Conservation (phyloP, 495 filamentous ascomycete species). For the Aspergillus cristatus region DNA sequence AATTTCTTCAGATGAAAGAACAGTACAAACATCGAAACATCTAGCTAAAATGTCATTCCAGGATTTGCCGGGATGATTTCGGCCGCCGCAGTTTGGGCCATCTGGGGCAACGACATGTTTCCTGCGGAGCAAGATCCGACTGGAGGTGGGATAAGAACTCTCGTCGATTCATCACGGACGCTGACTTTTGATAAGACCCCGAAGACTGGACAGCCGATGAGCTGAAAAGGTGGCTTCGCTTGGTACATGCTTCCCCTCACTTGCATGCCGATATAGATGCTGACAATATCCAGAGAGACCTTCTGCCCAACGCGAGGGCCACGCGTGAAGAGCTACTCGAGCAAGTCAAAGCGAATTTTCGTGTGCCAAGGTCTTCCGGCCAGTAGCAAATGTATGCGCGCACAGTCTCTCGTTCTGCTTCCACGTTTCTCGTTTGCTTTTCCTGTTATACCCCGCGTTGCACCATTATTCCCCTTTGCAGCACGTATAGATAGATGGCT, state of each 20-base stretch:
- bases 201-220: conserved; percentile 65
- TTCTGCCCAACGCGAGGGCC: conserved; percentile 56
- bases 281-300: conserved; percentile 49
- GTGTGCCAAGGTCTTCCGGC: conserved; percentile 17
- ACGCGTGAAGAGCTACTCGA: conserved; percentile 71
- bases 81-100: conserved; percentile 72
- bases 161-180: neutral
- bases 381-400: neutral
- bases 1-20: neutral
- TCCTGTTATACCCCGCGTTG: neutral
- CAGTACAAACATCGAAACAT: conserved; percentile 1
- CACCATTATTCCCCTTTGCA: neutral
- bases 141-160: conserved; percentile 46
- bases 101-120: conserved; percentile 77
- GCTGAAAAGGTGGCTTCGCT: conserved; percentile 62
- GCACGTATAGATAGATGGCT: too few relatives aligned
- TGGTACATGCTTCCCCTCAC: conserved; percentile 42
- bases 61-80: conserved; percentile 75
- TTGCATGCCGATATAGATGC: conserved; percentile 5
- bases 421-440: neutral
- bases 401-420: conserved; percentile 15
- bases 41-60: conserved; percentile 13
- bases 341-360: conserved; percentile 70
- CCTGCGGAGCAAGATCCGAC: conserved; percentile 62
- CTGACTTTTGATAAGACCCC: conserved; percentile 41